A percentile compares a stretch with the other conserved stretches of the same genome.
Conservation (phyloP, 148 eudicot genomes). For the Cornus kousa region DNA sequence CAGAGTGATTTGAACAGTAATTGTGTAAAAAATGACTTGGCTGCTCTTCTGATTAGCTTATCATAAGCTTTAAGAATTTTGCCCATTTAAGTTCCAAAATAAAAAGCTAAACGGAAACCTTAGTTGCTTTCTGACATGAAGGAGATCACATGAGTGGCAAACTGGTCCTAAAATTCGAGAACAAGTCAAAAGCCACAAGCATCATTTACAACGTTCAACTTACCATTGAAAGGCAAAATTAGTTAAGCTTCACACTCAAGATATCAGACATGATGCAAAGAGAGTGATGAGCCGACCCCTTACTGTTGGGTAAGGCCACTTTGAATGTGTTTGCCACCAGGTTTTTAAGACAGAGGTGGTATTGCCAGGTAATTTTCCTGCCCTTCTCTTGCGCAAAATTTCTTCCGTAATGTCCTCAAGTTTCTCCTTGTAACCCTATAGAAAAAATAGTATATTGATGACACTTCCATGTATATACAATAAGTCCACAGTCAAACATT, state of each 20-base stretch:
- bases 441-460: background rate
- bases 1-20: background rate
- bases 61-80: too few relatives aligned
- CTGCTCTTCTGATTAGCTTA: too few relatives aligned
- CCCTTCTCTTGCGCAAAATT: conserved; percentile 22
- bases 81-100: too few relatives aligned
- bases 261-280: background rate
- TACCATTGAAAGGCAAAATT: background rate
- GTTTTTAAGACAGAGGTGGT: conserved; percentile 20
- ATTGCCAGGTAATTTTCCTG: conserved; percentile 28
- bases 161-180: too few relatives aligned
- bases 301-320: conserved; percentile 25
- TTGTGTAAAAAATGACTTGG: too few relatives aligned
- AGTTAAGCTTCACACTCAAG: background rate
- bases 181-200: too few relatives aligned
- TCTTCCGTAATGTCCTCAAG: conserved; percentile 22
- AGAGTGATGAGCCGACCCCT: conserved; percentile 21
- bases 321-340: conserved; percentile 28
- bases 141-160: too few relatives aligned
- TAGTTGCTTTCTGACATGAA: too few relatives aligned
- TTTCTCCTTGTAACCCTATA: conserved; percentile 18
- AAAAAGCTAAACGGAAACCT: too few relatives aligned
- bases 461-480: background rate
- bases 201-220: too few relatives aligned
- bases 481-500: background rate